phyloP scores from a whole-genome alignment of 306 rosid species.

The Cicer judaicum region DNA sequence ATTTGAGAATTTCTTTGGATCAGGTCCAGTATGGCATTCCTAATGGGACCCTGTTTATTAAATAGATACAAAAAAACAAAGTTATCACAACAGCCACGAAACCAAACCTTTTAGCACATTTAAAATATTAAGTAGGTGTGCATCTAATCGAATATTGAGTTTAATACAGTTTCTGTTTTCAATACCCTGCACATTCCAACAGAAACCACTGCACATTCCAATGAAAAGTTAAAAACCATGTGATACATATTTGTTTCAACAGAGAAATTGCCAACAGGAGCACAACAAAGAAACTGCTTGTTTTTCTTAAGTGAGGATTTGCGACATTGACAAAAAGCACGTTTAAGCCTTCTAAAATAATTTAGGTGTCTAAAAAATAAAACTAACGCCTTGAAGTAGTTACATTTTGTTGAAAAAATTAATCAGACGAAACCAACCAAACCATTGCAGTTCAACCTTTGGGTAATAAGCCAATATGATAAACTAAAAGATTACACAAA shows the following conservation, averaged over 20 bases:
- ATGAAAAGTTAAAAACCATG: background rate
- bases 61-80: conserved; percentile 5
- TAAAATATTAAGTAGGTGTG: background rate
- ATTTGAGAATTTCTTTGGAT: conserved; percentile 38
- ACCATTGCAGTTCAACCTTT: background rate
- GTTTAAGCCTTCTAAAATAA: background rate
- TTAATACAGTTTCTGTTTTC: background rate
- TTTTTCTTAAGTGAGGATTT: background rate
- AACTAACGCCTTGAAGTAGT: background rate
- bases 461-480: background rate
- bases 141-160: conserved; percentile 19
- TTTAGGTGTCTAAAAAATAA: background rate
- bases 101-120: background rate
- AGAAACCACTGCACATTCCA: conserved; percentile 4
- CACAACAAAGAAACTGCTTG: background rate
- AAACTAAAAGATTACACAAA: background rate
- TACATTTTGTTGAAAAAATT: background rate
- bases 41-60: conserved; percentile 34
- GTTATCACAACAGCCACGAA: background rate
- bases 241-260: background rate
- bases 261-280: background rate
- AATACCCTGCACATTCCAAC: conserved; percentile 1
- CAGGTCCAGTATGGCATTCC: conserved; percentile 40
- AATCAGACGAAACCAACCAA: background rate
- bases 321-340: background rate